A percentile compares a stretch with the other conserved stretches of the same genome.
These are phyloP conservation scores for Chaetomiaceae sp. DNA, from an alignment of 2,329 filamentous ascomycete species.

Conservation along the genomic window DNA sequence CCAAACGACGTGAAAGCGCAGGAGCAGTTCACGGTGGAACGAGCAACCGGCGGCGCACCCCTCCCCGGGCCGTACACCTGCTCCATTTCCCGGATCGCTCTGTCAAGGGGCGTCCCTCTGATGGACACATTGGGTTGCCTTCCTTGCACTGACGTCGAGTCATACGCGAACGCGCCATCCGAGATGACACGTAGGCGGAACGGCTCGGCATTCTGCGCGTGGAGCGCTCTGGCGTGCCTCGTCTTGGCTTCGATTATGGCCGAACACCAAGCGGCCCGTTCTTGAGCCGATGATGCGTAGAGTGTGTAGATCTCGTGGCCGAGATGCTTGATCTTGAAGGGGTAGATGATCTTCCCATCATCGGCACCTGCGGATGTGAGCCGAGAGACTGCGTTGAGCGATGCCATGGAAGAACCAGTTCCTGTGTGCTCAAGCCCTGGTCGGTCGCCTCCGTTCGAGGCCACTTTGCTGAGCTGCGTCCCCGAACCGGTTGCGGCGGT, in stretches of 20 bases:
- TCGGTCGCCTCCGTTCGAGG: slow-evolving; percentile 46
- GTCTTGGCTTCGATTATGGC: slow-evolving; percentile 96
- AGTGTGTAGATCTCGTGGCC: slow-evolving; percentile 90
- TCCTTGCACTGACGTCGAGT: slow-evolving; percentile 53
- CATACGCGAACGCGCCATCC: slow-evolving; percentile 84
- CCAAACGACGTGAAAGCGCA: slow-evolving; percentile 82
- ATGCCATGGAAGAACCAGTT: slow-evolving; percentile 61
- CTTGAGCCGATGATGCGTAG: slow-evolving; percentile 72
- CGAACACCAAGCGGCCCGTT: slow-evolving; percentile 81
- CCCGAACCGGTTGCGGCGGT: slow-evolving; percentile 55
- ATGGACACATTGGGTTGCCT: slow-evolving; percentile 68
- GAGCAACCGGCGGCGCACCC: slow-evolving; percentile 72
- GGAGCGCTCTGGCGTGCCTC: slow-evolving; percentile 80
- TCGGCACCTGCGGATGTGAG: slow-evolving; percentile 45
- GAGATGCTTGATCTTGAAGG: slow-evolving; percentile 92
- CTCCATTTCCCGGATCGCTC: slow-evolving; percentile 86
- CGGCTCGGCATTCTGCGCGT: slow-evolving; percentile 90
- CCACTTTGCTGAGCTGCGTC: slow-evolving; percentile 52
- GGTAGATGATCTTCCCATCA: slow-evolving; percentile 82
- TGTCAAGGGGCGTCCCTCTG: slow-evolving; percentile 83
- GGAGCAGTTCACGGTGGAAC: slow-evolving; percentile 85
- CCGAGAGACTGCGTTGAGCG: slow-evolving; percentile 35
- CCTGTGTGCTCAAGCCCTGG: slow-evolving; percentile 62
- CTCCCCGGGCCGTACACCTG: slow-evolving; percentile 65
- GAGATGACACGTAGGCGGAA: slow-evolving; percentile 90